Percentiles rank a stretch among this genome's conserved stretches.
phyloP scores from a whole-genome alignment of 2,329 filamentous ascomycete species.

The Xylariales sp. region DNA sequence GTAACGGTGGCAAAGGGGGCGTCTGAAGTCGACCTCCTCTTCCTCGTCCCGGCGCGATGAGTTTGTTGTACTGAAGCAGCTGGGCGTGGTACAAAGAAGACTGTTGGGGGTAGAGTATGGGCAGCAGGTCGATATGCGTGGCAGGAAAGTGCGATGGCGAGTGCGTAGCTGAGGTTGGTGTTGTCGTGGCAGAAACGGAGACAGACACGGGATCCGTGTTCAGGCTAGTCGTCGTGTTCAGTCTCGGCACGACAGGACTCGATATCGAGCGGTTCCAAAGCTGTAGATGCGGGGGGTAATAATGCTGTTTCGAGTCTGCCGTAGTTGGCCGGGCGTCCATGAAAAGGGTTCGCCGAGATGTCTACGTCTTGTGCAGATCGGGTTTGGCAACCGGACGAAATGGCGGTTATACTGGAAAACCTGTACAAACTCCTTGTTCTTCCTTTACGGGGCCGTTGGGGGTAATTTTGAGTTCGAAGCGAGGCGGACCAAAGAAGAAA shows the following conservation, averaged over 20 bases:
- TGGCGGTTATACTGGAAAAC: too few relatives aligned
- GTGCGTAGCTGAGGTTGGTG: conserved; percentile 18
- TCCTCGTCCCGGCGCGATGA: conserved; percentile 52
- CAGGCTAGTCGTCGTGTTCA: conserved; percentile 10
- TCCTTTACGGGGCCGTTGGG: too few relatives aligned
- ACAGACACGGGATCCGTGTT: background rate
- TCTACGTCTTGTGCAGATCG: background rate
- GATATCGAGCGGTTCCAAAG: conserved; percentile 35
- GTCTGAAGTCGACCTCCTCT: conserved; percentile 52
- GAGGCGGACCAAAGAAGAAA: too few relatives aligned
- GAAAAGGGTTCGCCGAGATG: conserved; percentile 30
- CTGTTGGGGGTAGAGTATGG: conserved; percentile 55
- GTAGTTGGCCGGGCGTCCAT: conserved; percentile 48
- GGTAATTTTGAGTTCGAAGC: too few relatives aligned
- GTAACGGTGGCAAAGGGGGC: conserved; percentile 48
- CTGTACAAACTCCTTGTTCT: too few relatives aligned
- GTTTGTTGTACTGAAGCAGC: conserved; percentile 61
- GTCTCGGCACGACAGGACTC: conserved; percentile 28
- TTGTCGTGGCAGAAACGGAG: conserved; percentile 18
- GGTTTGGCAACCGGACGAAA: conserved; percentile 1
- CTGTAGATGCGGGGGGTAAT: conserved; percentile 34
- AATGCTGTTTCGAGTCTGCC: conserved; percentile 45
- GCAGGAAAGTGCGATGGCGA: conserved; percentile 21
- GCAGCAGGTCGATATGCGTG: conserved; percentile 48
- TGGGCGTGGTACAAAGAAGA: conserved; percentile 56